Evolutionary conservation across 768 basidiomycete species (phyloP), one percentile per base, ranked within the genome.

Genomic region (Coprinopsis marcescibilis): DNA sequence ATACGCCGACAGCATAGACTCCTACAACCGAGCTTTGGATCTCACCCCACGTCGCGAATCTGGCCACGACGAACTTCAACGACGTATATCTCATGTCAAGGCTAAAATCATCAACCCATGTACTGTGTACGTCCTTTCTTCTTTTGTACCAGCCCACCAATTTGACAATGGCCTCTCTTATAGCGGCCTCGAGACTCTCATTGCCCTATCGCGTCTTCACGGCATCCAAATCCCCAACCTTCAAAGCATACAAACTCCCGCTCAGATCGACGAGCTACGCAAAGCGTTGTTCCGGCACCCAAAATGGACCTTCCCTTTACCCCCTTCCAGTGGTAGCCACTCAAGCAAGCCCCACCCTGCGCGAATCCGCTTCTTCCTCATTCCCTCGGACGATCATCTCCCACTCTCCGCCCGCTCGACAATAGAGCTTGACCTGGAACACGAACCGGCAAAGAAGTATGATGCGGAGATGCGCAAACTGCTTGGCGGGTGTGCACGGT

Each of bases 1-100:
- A 21, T 54, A 55, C 30, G 45, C 52, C 2, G 57, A 60, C 33
- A 55, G 57, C 43, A 60, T 58, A 33, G 55, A 58, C 30, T 51
- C 55, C 5, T 58, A 55, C 37, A 48, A 50, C 23, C 37, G 19
- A 35, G 57, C 55, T 6, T 35, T 52, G 3, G 34, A 33, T 17
- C 17, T 34, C 17, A 25, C 45, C 6, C 11, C 48, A 7, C 7
- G 44, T 10, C 11, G 21, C 1, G 27, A 24, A 0, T 10, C 38
- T 19, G 52, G 46, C 14, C 35, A 36, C n/a, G 19, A 36, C 25
- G 38, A 52, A 24, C 46, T 50, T 34, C 32, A 53, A 48, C 25
- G 25, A 13, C 48, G 49, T 19, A 36, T 57, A 17, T 23, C 39
- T 32, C 19, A 32, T 4, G 55, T 52, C 23, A 53, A 30, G 4